These are phyloP conservation scores for Hirschioporus abietinus DNA, from an alignment of 768 basidiomycete species.

Conservation along the genomic window DNA sequence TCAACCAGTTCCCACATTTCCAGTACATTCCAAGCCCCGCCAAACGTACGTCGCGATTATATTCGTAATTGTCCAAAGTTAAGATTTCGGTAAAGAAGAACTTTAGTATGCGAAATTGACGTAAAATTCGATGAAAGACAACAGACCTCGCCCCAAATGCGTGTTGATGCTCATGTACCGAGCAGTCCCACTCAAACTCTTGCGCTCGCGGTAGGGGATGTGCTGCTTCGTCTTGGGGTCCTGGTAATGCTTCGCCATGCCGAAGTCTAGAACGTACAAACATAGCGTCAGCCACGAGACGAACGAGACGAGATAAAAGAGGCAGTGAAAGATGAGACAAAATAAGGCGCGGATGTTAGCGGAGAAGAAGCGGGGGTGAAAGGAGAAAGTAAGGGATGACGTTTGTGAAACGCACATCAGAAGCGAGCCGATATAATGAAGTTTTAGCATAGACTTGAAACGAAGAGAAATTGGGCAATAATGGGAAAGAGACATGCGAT, in stretches of 20 bases:
- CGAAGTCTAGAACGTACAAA: conserved; percentile 63
- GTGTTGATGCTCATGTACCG: conserved; percentile 99
- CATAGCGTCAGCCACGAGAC: not conserved
- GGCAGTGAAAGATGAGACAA: conserved; percentile 2
- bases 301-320: not conserved
- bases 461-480: not conserved
- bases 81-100: not conserved
- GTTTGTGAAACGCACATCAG: conserved; percentile 10
- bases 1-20: not conserved
- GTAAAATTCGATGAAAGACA: not conserved
- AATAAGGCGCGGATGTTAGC: conserved; percentile 4
- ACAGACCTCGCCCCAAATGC: conserved; percentile 88
- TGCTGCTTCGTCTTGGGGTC: conserved; percentile 97
- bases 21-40: not conserved
- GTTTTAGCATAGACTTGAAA: not conserved
- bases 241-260: conserved; percentile 99
- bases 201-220: conserved; percentile 98
- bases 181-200: conserved; percentile 93
- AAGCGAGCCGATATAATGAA: conserved; percentile 2
- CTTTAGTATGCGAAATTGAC: not conserved
- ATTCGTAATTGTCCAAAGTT: not conserved
- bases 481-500: conserved; percentile 5
- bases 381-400: conserved; percentile 4
- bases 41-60: not conserved
- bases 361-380: conserved; percentile 11